Conservation (phyloP, 2,329 filamentous ascomycete genomes). For the Parascedosporium putredinis region DNA sequence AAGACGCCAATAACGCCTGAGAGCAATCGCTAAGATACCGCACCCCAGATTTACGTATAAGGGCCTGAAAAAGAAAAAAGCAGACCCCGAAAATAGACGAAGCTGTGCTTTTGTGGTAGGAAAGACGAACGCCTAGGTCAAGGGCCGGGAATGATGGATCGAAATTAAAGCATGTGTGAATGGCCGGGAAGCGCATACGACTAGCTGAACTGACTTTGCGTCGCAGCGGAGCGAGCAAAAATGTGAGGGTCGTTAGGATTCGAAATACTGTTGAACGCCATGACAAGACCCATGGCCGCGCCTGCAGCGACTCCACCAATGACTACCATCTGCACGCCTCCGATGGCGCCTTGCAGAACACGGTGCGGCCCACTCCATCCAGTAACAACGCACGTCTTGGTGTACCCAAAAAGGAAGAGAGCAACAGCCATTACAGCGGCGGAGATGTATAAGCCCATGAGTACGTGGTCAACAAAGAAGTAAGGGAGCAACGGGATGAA, state of each 20-base stretch:
- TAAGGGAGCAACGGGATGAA: constrained; percentile 63
- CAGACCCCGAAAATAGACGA: no score
- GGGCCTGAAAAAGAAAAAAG: no score
- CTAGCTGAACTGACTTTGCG: no score
- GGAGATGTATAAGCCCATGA: constrained; percentile 45
- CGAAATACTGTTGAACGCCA: constrained; percentile 13
- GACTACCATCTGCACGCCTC: constrained; percentile 29
- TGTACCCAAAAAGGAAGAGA: constrained; percentile 54
- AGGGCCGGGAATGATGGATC: no score
- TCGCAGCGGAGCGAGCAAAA: background rate
- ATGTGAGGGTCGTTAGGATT: background rate
- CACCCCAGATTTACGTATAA: no score
- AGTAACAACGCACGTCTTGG: constrained; percentile 42
- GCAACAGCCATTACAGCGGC: constrained; percentile 50
- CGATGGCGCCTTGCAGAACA: constrained; percentile 14
- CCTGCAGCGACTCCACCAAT: constrained; percentile 26
- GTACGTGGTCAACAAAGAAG: constrained; percentile 41
- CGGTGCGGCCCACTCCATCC: constrained; percentile 12
- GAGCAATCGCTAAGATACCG: no score
- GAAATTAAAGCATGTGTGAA: no score
- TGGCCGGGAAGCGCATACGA: no score
- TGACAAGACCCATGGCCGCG: constrained; percentile 27
- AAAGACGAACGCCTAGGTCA: no score
- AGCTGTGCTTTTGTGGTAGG: no score
- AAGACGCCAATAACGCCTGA: no score